Evolutionary conservation across 2,329 filamentous ascomycete species (phyloP), one percentile per base, ranked within the genome.

Genomic region (Coniochaeta sp.): DNA sequence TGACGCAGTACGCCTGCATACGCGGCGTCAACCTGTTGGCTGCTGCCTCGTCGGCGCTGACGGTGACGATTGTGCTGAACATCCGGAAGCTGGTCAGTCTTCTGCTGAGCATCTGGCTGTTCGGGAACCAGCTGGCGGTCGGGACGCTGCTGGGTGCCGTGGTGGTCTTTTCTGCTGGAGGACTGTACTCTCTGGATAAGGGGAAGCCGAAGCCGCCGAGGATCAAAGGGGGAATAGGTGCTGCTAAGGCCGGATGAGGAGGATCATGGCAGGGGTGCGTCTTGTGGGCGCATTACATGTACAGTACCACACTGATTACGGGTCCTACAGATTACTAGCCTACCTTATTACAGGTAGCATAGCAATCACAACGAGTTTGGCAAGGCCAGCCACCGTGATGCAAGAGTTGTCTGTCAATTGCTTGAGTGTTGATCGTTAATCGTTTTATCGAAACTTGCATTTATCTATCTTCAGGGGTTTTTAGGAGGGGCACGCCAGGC

Each of bases 51-150:
- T 93, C 93, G 3, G 96, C 95, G 0, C 81, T 99, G 60, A 98
- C 95, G 0, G 95, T 99, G 26, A 97, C 93, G 1, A 96, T 99
- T 67, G 92, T 98, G 56, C 80, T 99, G 62, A 99, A 98, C 72
- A 90, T 99, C 62, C 85, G 95, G 67, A 99, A 99, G 75, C 79
- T 99, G 22, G 89, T 96, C 60, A 97, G 93, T 68, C 82, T 98
- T 62, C 77, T 98, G 63, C 73, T 98, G 61, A 97, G 93, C 67
- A 96, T 98, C 62, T 93, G 92, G 83, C 74, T 99, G 1, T 99
- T 99, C 75, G 95, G 93, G 6, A 97, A 99, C 71, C 76, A 82
- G 43, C 79, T 99, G 64, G 85, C 89, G 14, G 76, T 80, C 0
- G 88, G 91, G 43, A 96, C 96, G 62, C 74, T 96, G 59, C 62